Evolutionary conservation across 2,329 filamentous ascomycete genomes (phyloP).

Genomic region (Pseudodiploospora longispora): DNA sequence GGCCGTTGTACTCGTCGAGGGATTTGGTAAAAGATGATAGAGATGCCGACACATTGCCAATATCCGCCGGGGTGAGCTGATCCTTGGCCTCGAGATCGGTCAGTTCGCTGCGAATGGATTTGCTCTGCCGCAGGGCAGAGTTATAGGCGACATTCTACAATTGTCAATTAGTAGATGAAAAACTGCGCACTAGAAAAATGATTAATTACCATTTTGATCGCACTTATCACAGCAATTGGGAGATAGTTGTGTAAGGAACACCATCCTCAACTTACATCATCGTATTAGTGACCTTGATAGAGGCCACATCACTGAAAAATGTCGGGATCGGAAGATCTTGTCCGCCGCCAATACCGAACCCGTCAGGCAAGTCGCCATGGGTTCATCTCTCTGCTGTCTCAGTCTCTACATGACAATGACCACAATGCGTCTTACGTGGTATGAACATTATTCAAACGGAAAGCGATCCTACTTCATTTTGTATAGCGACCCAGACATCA

Average conservation of each 20-base stretch:
- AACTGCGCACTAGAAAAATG: no score
- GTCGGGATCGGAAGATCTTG: constrained; percentile 6
- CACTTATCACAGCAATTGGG: no score
- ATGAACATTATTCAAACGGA: no score
- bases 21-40: constrained; percentile 77
- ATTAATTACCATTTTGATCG: not conserved
- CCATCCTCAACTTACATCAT: not conserved
- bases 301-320: constrained; percentile 7
- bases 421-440: no score
- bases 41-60: constrained; percentile 69
- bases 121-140: constrained; percentile 75
- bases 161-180: no score
- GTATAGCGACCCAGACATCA: no score
- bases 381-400: no score
- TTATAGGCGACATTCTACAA: constrained; percentile 75
- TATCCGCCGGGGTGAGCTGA: constrained; percentile 46
- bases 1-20: constrained; percentile 81
- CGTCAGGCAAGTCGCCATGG: no score
- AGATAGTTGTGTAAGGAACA: not conserved
- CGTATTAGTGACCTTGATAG: constrained; percentile 13
- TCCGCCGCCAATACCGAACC: not conserved
- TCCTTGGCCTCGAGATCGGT: constrained; percentile 58
- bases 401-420: no score
- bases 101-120: constrained; percentile 69
- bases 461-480: no score